A percentile compares a stretch with the other conserved stretches of the same genome.
Evolutionary conservation across 345 rosid genomes (phyloP).

Genomic region (Carallia pectinifolia): DNA sequence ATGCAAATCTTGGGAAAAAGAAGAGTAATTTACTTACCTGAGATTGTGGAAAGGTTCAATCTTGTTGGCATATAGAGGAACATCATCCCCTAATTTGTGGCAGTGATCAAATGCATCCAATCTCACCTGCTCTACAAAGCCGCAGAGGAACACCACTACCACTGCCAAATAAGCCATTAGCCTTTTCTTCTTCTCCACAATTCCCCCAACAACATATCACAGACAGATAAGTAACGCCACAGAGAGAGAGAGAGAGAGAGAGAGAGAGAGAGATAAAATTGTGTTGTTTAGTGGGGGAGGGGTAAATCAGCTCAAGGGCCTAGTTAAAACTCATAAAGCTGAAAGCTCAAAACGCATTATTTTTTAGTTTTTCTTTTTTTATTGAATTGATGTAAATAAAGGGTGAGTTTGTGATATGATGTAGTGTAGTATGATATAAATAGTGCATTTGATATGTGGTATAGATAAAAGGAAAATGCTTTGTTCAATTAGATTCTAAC

Average conservation of each 20-base stretch:
- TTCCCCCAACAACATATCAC: neutral
- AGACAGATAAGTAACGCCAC: neutral
- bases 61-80: constrained; percentile 38
- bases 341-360: no score
- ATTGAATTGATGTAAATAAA: no score
- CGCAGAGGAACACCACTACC: constrained; percentile 9
- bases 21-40: no score
- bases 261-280: neutral
- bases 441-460: no score
- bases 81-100: constrained; percentile 27
- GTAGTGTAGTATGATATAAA: no score
- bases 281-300: no score
- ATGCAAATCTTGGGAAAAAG: neutral
- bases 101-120: constrained; percentile 37
- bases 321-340: no score
- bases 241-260: neutral
- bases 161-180: constrained; percentile 14
- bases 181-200: constrained; percentile 8
- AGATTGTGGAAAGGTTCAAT: constrained; percentile 38
- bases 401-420: no score
- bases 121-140: constrained; percentile 11
- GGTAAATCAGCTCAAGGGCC: no score
- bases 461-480: no score
- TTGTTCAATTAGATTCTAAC: no score
- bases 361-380: no score